Evolutionary conservation across 139 green algal species (phyloP), one percentile per base, ranked within the genome.

Genomic region (Tetradesmus lagerheimii): DNA sequence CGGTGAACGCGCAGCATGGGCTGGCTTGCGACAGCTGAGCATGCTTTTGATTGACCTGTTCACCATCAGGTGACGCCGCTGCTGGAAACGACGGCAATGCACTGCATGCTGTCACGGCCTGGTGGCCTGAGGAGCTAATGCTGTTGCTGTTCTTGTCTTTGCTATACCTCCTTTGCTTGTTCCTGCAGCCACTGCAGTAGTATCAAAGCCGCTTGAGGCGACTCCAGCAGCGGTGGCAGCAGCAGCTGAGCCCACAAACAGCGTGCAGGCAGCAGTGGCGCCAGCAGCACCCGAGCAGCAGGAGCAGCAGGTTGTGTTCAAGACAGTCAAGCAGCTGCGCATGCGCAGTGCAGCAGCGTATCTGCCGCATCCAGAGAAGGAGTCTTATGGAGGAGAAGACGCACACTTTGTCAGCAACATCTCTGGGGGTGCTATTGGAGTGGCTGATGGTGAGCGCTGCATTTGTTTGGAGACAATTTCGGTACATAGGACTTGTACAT

Each of bases 341-440:
- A 82, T 96, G 0, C 75, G 87, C n/a, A 91, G 80, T 39, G 88
- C 90, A 14, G 93, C 88, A 25, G 90, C 88, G 9, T 95, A 93
- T 47, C 88, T 98, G 1, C 96, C 96, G 18, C 96, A 98, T 85
- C 95, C 95, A 4, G 96, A 96, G 16, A 98, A 98, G 93, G 92
- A 93, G 29, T 38, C 80, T 25, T 96, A 95, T 75, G 97, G 97
- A 11, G 97, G 97, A 2, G 97, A 99, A 82, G 97, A 99, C 86
- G 95, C 97, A 6, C 95, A 95, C 86, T 99, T 99, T 85, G 89
- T 97, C 45, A 96, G 92, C 78, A 74, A 93, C 11, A 34, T 88
- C 6, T 93, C 94, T 16, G 93, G 92, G 2, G 92, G 91, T 16
- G 92, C 94, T 0, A 89, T 97, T 16, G 97, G 97, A 11, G 96